Percentiles rank a stretch among this genome's conserved stretches.
phyloP scores from a whole-genome alignment of 1,284 basidiomycete genomes.

The Rhizopogon parksii region DNA sequence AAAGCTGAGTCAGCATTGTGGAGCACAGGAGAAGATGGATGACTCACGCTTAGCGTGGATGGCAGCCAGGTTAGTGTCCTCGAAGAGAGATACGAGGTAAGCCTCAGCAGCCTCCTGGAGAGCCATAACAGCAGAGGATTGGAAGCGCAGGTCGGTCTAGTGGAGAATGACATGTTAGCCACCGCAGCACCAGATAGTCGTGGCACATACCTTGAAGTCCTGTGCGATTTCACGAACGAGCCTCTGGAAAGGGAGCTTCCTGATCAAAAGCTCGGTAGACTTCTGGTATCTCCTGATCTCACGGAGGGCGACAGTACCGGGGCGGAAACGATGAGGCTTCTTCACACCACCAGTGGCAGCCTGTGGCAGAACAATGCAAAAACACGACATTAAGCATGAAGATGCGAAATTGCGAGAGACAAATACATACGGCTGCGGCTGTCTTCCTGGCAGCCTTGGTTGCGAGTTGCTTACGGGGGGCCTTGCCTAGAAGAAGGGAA shows the following conservation, averaged over 20 bases:
- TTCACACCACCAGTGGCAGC: slow-evolving; percentile 92
- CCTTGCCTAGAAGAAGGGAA: slow-evolving; percentile 51
- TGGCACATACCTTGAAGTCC: slow-evolving; percentile 78
- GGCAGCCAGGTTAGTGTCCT: slow-evolving; percentile 88
- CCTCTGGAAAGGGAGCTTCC: slow-evolving; percentile 94
- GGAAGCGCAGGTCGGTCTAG: slow-evolving; percentile 91
- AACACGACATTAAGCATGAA: slow-evolving; percentile 8
- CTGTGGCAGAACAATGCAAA: slow-evolving; percentile 28
- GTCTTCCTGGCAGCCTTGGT: slow-evolving; percentile 88
- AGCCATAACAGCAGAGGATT: slow-evolving; percentile 93
- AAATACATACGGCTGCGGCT: slow-evolving; percentile 56
- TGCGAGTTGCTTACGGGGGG: slow-evolving; percentile 84
- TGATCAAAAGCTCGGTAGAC: slow-evolving; percentile 92
- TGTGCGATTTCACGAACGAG: slow-evolving; percentile 95
- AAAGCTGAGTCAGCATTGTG: slow-evolving; percentile 5
- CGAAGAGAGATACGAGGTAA: slow-evolving; percentile 94
- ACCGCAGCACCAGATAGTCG: slow-evolving; percentile 5
- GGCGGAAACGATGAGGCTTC: slow-evolving; percentile 96
- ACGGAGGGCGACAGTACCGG: slow-evolving; percentile 96
- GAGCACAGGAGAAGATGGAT: neutral
- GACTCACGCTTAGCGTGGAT: slow-evolving; percentile 82
- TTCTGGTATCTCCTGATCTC: slow-evolving; percentile 98
- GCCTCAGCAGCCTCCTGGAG: slow-evolving; percentile 96
- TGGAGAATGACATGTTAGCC: slow-evolving; percentile 8
- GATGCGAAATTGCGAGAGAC: slow-evolving; percentile 11